Evolutionary conservation across 257 asterid species (phyloP), one percentile per base, ranked within the genome.

Genomic region (Solanum rostratum): DNA sequence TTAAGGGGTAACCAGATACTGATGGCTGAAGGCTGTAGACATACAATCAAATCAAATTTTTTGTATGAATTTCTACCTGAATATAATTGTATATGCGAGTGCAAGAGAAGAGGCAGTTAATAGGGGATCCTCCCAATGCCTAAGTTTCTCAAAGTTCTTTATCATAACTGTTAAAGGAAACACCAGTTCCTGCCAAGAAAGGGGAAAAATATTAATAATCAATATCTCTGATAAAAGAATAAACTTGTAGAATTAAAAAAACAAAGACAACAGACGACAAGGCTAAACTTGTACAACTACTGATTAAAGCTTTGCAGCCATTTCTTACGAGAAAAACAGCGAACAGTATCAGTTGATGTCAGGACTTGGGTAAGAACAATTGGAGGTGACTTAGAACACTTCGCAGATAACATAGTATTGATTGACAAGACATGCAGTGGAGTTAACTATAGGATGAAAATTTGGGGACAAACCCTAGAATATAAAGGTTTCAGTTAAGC

Each of bases 121-220:
- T 12, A 87, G 88, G 46, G 99, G 99, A 84, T 97, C 97, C 11
- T 97, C 98, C 99, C 99, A 97, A 49, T 89, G 89, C 88, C 98
- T 89, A 19, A 97, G 92, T 80, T 92, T 86, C 82, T 97, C 97
- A 27, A 95, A 91, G 87, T 87, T 93, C 69, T 87, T 89, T 7
- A 90, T 93, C 27, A 90, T 82, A 82, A 93, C 30, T 82, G 96
- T 92, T 84, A 94, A 71, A 73, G 99, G 99, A 86, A 97, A 92
- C 84, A 92, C 87, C 60, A 97, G 98, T 89, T 97, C 99, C 99
- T 96, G 91, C 41, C 81, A 49, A 86, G 66, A 78, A 50, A 18
- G 29, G 82, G 63, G 29, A 30, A 50, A 8, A 78, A 78, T 18
- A 69, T 27, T 18, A 78, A 83, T 81, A 55, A 70, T 30, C 9